These are phyloP conservation scores for Orbilia brochopaga DNA, from an alignment of 2,329 filamentous ascomycete genomes.

Conservation along the genomic window DNA sequence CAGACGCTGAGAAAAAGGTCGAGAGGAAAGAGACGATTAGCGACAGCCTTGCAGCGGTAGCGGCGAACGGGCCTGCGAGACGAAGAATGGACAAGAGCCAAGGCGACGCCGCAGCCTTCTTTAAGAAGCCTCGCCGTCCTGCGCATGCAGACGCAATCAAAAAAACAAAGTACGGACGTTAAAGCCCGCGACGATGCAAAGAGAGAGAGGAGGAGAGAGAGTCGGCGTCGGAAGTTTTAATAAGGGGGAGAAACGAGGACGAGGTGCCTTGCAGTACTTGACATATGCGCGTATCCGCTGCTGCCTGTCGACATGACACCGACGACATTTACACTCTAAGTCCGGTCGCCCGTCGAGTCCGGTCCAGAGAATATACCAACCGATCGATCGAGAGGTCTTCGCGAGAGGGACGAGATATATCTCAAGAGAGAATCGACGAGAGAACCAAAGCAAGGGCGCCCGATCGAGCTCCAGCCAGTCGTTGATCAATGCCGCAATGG, in stretches of 20 bases:
- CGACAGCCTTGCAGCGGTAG: not conserved
- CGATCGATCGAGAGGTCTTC: not conserved
- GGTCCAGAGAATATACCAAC: not conserved
- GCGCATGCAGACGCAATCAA: slow-evolving; percentile 18
- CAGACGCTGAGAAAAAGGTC: not conserved
- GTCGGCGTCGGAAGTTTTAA: not conserved
- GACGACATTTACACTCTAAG: not conserved
- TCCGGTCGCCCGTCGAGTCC: not conserved
- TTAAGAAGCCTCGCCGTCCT: slow-evolving; percentile 34
- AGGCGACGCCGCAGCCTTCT: slow-evolving; percentile 43
- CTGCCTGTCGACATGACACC: slow-evolving; percentile 20
- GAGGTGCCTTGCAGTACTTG: not conserved
- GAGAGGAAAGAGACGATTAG: slow-evolving; percentile 1
- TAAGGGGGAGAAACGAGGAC: not conserved
- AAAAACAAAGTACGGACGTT: slow-evolving; percentile 9
- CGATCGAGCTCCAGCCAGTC: not conserved
- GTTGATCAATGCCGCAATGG: not conserved
- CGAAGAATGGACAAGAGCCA: slow-evolving; percentile 21
- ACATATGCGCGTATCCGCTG: slow-evolving; percentile 10
- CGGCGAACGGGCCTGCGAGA: not conserved
- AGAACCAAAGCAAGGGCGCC: slow-evolving; percentile 1
- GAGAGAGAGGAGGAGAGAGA: not conserved
- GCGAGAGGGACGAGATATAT: not conserved
- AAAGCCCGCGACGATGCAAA: not conserved
- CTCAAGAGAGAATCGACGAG: not conserved